Base-by-base conservation (phyloP, 2,329 filamentous ascomycete species). In the Fusarium drepaniforme region DNA sequence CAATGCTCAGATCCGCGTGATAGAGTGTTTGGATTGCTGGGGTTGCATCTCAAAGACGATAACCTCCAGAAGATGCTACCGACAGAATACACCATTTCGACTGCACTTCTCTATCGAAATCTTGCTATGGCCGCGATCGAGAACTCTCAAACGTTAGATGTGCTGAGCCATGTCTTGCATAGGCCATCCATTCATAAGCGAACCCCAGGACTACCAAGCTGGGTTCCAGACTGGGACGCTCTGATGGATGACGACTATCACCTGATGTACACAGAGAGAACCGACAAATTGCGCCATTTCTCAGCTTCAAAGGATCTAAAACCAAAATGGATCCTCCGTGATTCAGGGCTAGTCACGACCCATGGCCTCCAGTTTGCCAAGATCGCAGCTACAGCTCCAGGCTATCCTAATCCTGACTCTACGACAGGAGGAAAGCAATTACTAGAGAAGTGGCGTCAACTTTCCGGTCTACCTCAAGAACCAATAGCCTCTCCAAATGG, bases 181-280 rank as follows among this genome's bases (percentile, higher is more conserved):
- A 61, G 49, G 13, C 67, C 66, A 30, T 58, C 40, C 28, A 42
- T 28, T 38, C 46, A 21, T 13, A n/a, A 64, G 30, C 33, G 30
- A 15, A 68, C 66, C 11, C 13, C 30, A 4, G 58, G 38, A 6
- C 8, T 72, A 11, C 58, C 58, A 9, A 66, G 66, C 33, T 60
- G 69, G 66, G 63, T 64, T 40, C 66, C 66, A 11, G 69, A 69
- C 28, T 66, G 64, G 66, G 61, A 64, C 18, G 66, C 66, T n/a
- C 40, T 40, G 9, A 58, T 71, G 38, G 38, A 71, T 9, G 69
- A 63, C 4, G 21, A 40, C 12, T 58, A 65, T 57, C 66, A 71
- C 25, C 40, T 69, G 3, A 42, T 69, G 9, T 64, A 68, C 8
- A 42, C 38, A 23, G 53, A 46, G 21, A 60, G 60, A 5, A 63